These are phyloP conservation scores for Colletotrichum sojae DNA, from an alignment of 2,329 filamentous ascomycete species.

Conservation along the genomic window DNA sequence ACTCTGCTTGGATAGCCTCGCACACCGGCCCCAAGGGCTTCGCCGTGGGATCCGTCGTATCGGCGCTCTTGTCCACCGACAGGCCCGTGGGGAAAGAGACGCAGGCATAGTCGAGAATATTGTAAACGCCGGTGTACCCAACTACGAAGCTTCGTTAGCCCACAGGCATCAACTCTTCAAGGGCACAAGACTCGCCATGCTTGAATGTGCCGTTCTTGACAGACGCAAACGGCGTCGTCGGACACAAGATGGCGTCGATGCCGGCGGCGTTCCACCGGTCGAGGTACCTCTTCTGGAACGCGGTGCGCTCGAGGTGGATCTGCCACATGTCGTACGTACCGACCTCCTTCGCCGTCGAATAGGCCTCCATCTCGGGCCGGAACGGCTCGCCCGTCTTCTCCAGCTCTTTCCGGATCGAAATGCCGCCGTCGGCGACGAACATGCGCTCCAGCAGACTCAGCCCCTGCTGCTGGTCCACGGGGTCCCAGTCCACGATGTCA, in stretches of 20 bases:
- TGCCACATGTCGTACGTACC: constrained; percentile 63
- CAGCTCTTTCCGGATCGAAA: constrained; percentile 55
- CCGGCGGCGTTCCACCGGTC: constrained; percentile 61
- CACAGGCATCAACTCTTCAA: background rate
- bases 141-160: constrained; percentile 48
- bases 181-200: constrained; percentile 52
- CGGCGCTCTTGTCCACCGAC: constrained; percentile 56
- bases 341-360: constrained; percentile 53
- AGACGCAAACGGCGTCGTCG: constrained; percentile 62
- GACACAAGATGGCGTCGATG: constrained; percentile 75
- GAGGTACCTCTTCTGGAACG: constrained; percentile 61
- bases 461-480: constrained; percentile 57
- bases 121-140: constrained; percentile 65
- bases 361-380: constrained; percentile 54
- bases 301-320: constrained; percentile 60
- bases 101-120: constrained; percentile 63
- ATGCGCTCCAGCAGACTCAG: constrained; percentile 56
- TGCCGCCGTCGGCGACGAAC: constrained; percentile 64
- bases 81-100: constrained; percentile 63
- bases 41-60: constrained; percentile 49
- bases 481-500: constrained; percentile 67
- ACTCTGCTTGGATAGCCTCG: constrained; percentile 56
- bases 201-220: constrained; percentile 59
- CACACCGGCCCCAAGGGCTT: constrained; percentile 55
- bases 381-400: constrained; percentile 59